Evolutionary conservation across 805 yeast genomes (phyloP).

Genomic region (Debaryomyces maramus): DNA sequence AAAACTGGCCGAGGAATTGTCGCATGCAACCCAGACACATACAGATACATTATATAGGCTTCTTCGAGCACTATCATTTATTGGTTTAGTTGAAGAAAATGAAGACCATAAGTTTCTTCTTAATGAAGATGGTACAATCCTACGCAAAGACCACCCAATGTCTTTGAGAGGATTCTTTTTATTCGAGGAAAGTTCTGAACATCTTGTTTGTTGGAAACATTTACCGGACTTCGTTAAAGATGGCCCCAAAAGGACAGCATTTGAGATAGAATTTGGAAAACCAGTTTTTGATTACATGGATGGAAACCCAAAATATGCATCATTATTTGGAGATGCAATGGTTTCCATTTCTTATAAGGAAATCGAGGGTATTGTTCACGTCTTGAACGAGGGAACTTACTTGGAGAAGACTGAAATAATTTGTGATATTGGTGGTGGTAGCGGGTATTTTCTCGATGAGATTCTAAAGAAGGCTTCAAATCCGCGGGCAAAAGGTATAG

Average conservation of each 20-base stretch:
- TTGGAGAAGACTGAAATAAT: background rate
- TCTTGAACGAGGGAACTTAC: background rate
- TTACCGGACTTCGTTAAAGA: background rate
- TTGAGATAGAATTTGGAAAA: conserved; percentile 2
- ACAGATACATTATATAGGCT: background rate
- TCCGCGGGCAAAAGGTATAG: background rate
- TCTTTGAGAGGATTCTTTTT: background rate
- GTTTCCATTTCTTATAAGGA: background rate
- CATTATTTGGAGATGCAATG: background rate
- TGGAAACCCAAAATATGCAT: background rate
- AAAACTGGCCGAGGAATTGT: background rate
- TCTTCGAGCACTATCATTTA: background rate
- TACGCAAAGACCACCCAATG: conserved; percentile 3
- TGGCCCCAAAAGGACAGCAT: background rate
- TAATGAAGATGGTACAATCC: background rate
- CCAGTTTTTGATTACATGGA: background rate
- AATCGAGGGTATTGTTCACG: background rate
- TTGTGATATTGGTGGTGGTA: conserved; percentile 2
- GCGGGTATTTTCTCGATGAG: background rate
- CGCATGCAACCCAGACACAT: background rate
- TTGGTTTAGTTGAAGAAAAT: background rate
- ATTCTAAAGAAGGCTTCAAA: background rate
- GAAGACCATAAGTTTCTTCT: background rate
- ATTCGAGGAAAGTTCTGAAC: conserved; percentile 1
- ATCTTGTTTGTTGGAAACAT: background rate